A percentile compares a stretch with the other conserved stretches of the same genome.
Conservation (phyloP, 1,284 basidiomycete species). For the Rhizopogon parksii region DNA sequence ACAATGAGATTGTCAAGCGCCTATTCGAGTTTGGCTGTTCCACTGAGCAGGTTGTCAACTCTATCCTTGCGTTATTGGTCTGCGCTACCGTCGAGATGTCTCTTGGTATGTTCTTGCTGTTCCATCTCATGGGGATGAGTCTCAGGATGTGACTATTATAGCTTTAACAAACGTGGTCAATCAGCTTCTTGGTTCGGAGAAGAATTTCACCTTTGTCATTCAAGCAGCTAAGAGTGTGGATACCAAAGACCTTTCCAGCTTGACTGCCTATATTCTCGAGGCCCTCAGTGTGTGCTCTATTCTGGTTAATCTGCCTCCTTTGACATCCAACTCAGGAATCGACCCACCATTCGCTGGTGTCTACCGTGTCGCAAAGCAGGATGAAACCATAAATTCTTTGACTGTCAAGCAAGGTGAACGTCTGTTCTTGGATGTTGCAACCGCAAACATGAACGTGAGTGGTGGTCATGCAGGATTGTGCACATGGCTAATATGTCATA, state of each 20-base stretch:
- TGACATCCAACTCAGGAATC: slow-evolving; percentile 30
- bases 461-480: background rate
- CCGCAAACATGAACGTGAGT: slow-evolving; percentile 52
- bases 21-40: slow-evolving; percentile 49
- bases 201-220: slow-evolving; percentile 35
- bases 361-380: slow-evolving; percentile 35
- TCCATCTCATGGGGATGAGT: background rate
- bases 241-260: slow-evolving; percentile 28
- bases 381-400: slow-evolving; percentile 37
- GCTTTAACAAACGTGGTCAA: slow-evolving; percentile 49
- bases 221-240: slow-evolving; percentile 31
- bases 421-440: slow-evolving; percentile 54
- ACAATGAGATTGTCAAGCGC: slow-evolving; percentile 48
- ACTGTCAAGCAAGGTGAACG: slow-evolving; percentile 41
- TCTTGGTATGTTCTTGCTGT: slow-evolving; percentile 39
- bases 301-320: background rate
- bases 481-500: background rate
- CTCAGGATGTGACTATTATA: slow-evolving; percentile 18
- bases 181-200: slow-evolving; percentile 46
- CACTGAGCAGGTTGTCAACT: slow-evolving; percentile 56
- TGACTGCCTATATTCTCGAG: slow-evolving; percentile 56
- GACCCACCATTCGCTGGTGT: slow-evolving; percentile 39
- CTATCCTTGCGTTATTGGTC: slow-evolving; percentile 64
- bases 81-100: slow-evolving; percentile 62
- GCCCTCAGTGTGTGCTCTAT: slow-evolving; percentile 48